A percentile compares a stretch with the other conserved stretches of the same genome.
phyloP scores from a whole-genome alignment of 495 filamentous ascomycete species.

The Hypoxylon lienhwacheense region DNA sequence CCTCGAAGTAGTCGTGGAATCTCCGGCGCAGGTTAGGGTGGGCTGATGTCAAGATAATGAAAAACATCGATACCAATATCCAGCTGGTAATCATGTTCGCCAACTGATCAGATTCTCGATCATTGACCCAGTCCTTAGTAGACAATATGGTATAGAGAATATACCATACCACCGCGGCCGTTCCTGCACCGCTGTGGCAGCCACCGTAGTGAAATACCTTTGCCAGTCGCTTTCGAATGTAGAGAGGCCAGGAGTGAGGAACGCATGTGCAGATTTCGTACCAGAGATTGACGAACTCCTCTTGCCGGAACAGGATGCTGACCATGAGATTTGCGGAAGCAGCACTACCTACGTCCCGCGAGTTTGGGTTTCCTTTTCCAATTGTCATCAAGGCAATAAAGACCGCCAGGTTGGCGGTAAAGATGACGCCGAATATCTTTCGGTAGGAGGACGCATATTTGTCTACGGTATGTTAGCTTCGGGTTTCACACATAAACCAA shows the following conservation, averaged over 20 bases:
- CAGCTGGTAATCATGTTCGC: conserved; percentile 48
- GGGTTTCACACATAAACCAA: neutral
- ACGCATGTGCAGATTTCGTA: conserved; percentile 60
- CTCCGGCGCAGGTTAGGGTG: conserved; percentile 56
- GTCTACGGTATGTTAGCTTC: conserved; percentile 27
- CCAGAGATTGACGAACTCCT: conserved; percentile 72
- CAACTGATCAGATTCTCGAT: conserved; percentile 25
- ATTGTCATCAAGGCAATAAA: conserved; percentile 31
- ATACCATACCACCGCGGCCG: conserved; percentile 72
- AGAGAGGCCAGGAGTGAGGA: conserved; percentile 63
- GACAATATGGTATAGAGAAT: conserved; percentile 50
- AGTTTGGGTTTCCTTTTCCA: conserved; percentile 31
- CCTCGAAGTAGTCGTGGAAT: conserved; percentile 68
- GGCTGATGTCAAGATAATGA: conserved; percentile 48
- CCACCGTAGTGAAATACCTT: conserved; percentile 81
- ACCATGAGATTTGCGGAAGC: conserved; percentile 53
- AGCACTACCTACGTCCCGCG: conserved; percentile 41
- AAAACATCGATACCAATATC: conserved; percentile 46
- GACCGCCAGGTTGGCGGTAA: conserved; percentile 30
- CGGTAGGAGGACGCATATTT: conserved; percentile 40
- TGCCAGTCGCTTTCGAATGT: conserved; percentile 64
- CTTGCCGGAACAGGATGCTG: conserved; percentile 66
- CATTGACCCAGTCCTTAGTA: conserved; percentile 50
- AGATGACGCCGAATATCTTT: conserved; percentile 37
- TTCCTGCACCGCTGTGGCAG: conserved; percentile 70